Evolutionary conservation across 345 rosid genomes (phyloP), one percentile per base, ranked within the genome.

Genomic region (Gossypioides kirkii): DNA sequence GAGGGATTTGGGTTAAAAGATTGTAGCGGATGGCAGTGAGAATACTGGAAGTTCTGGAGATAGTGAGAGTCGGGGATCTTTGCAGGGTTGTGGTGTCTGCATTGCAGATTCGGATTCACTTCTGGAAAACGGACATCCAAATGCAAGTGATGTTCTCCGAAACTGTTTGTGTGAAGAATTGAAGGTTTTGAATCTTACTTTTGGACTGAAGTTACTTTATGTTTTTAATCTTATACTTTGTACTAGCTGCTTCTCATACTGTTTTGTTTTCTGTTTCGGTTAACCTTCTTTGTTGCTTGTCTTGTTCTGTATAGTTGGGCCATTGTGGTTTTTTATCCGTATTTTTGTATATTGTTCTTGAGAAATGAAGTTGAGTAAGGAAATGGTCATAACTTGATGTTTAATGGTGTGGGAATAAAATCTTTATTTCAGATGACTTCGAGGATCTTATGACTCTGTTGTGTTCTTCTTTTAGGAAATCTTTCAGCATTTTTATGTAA

Each of bases 151-250:
- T 76, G 80, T 74, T 26, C 63, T 81, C 69, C 85, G 75, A 74
- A 83, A 80, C 62, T 73, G 77, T 83, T 71, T 80, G 78, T 75
- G 79, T 8, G 89, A 82, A 74, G 87, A 84, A 75, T 54, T 79
- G 60, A 81, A 90, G 96, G 96, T 90, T 83, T 78, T 28, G 36
- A 69, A 69, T 58, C 77, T 73, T 71, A 71, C 80, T 80, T 74
- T 13, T 53, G 66, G 58, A 28, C 47, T 69, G 14, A 0, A 25
- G 4, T 69, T 72, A 32, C 6, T 49, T 72, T 42, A 4, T 42
- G 23, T 43, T 42, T 26, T 0, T 23, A 59, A 55, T 20, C 42
- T 32, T 11, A 17, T 77, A 50, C 43, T 28, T 4, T 73, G 43
- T 69, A 20, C 1, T 9, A 20, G 12, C 32, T 32, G 55, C 11